Base-by-base conservation (phyloP, 169 alveolate genomes). In the Eimeria praecox region DNA sequence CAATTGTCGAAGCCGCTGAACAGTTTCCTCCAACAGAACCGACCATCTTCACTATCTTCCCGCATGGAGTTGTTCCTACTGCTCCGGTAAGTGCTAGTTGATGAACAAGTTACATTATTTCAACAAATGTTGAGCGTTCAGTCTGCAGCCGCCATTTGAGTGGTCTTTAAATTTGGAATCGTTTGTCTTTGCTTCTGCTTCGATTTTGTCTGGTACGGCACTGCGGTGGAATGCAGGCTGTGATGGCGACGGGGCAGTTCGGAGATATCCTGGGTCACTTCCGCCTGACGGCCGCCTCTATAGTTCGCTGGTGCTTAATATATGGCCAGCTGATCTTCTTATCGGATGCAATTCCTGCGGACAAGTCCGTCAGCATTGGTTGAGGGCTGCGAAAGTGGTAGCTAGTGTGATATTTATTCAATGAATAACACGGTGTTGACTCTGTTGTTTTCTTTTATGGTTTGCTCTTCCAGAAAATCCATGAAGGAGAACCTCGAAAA, bases 21-120 rank as follows among this genome's bases (percentile, higher is more conserved):
- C 33, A 44, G 59, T 73, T 94, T 27, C 96, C 96, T n/a, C 96
- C 96, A 3, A 35, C 85, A 10, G 62, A 94, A 22, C 95, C 95
- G 9, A 94, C 96, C 44, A 71, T 94, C 64, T 94, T 56, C 49
- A 62, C 96, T 1, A 94, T 86, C 12, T 44, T 86, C 64, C 96
- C 96, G 1, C 96, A 94, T 42, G 96, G 93, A 2, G 78, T 94
- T 56, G 92, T 94, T 35, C 96, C 96, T 52, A 86, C 91, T 33
- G 96, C 96, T 18, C 96, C 90, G 89, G 96, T 77, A 30, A 46
- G 96, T 20, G 27, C 44, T 33, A n/a, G 42, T 69, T 69, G 14
- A 35, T 24, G 1, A 10, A 5, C 90, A n/a, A 35, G 3, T n/a
- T n/a, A n/a, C n/a, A n/a, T n/a, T n/a, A n/a, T n/a, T n/a, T n/a